These are phyloP conservation scores for Pachyrhizus erosus DNA, from an alignment of 306 rosid species.

Conservation along the genomic window DNA sequence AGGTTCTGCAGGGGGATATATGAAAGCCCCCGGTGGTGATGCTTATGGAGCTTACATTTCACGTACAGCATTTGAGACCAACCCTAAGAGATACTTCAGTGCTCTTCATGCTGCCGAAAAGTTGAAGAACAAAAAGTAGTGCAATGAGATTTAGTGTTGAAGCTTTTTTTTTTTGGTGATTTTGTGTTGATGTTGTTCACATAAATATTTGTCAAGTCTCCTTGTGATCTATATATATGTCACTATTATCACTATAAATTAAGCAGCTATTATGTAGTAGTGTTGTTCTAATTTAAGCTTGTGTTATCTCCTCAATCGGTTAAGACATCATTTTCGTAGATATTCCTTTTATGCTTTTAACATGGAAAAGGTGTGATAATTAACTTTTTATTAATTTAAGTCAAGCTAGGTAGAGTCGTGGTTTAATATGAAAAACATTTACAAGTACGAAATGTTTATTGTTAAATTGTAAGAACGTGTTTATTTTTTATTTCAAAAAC, in stretches of 20 bases:
- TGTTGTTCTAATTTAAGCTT: no score
- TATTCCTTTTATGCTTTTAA: no score
- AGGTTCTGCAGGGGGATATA: neutral
- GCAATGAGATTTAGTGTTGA: neutral
- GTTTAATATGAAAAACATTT: no score
- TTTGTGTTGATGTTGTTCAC: neutral
- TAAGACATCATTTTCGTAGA: no score
- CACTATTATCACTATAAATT: neutral
- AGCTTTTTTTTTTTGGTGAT: no score
- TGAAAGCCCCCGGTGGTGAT: constrained; percentile 26
- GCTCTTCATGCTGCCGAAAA: neutral
- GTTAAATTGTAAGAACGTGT: no score
- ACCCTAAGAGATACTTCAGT: constrained; percentile 20
- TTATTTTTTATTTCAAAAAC: no score
- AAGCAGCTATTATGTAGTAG: neutral
- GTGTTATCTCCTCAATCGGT: neutral
- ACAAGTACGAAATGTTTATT: no score
- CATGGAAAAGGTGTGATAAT: no score
- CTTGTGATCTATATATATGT: neutral
- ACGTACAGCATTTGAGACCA: constrained; percentile 7
- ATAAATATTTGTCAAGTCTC: neutral
- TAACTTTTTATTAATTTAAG: no score
- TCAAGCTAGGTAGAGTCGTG: no score
- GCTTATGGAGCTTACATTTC: neutral
- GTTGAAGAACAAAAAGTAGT: neutral